Conservation (phyloP, 2,329 filamentous ascomycete genomes). For the Dothideomycetidae sp. region DNA sequence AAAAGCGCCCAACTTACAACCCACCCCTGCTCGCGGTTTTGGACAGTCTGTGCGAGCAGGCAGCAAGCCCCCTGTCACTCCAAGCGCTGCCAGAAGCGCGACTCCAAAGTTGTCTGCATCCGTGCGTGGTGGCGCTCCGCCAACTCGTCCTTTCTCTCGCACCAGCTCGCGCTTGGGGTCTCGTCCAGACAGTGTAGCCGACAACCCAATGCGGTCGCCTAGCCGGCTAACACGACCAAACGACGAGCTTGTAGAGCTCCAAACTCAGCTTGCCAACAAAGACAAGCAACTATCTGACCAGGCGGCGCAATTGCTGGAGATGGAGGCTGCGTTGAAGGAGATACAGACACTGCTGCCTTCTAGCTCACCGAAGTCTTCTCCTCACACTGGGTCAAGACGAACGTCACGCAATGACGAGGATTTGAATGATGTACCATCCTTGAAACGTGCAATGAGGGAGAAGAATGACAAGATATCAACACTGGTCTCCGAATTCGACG, state of each 20-base stretch:
- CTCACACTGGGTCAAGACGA: constrained; percentile 15
- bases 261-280: constrained; percentile 63
- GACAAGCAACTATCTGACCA: constrained; percentile 85
- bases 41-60: constrained; percentile 34
- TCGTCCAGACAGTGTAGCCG: constrained; percentile 27
- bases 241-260: constrained; percentile 52
- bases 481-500: constrained; percentile 87
- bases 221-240: constrained; percentile 22
- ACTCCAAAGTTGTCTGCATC: constrained; percentile 37
- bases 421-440: constrained; percentile 55
- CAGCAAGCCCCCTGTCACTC: constrained; percentile 42
- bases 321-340: constrained; percentile 78
- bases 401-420: constrained; percentile 40
- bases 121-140: constrained; percentile 28
- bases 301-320: constrained; percentile 65
- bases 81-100: constrained; percentile 37
- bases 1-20: constrained; percentile 45
- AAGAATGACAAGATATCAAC: constrained; percentile 95
- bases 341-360: constrained; percentile 56
- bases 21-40: constrained; percentile 44
- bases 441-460: constrained; percentile 73
- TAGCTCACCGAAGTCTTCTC: constrained; percentile 33
- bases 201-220: constrained; percentile 26
- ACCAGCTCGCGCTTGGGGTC: constrained; percentile 33
- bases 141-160: constrained; percentile 32